Conservation (phyloP, 371 early-diverging fungal genomes). For the Mucor mucedo region DNA sequence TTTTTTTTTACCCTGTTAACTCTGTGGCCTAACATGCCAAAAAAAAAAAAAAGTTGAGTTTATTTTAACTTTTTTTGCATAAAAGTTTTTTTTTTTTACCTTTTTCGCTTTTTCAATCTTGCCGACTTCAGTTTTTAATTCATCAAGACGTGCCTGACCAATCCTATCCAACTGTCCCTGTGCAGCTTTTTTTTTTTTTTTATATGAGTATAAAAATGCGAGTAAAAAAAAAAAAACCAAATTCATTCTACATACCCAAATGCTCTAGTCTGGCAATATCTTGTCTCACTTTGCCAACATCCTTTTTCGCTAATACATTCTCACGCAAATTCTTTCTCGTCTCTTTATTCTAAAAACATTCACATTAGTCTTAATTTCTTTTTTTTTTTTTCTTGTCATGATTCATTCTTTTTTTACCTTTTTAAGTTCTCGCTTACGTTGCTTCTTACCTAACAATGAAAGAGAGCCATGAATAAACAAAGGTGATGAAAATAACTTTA, state of each 20-base stretch:
- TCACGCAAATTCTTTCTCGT: conserved; percentile 61
- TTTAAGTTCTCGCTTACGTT: conserved; percentile 67
- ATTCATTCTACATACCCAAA: conserved; percentile 48
- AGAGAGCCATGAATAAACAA: conserved; percentile 5
- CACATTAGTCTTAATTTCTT: neutral
- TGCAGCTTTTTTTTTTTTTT: no score
- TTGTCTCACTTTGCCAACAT: conserved; percentile 47
- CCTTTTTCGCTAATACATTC: conserved; percentile 54
- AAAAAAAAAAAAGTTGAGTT: neutral
- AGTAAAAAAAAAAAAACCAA: no score
- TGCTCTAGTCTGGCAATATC: conserved; percentile 57
- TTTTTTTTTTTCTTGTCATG: no score
- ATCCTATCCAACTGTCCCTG: conserved; percentile 55
- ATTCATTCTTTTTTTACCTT: conserved; percentile 40
- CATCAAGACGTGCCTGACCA: conserved; percentile 47
- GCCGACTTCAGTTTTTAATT: conserved; percentile 46
- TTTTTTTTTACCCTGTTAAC: conserved; percentile 4
- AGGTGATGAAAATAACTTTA: no score
- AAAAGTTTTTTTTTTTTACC: conserved; percentile 17
- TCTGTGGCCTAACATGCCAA: conserved; percentile 16
- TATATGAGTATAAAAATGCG: no score
- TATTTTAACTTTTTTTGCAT: neutral
- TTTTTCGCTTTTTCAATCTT: conserved; percentile 61
- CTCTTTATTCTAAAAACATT: conserved; percentile 60
- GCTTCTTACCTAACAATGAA: conserved; percentile 62